Percentiles rank a stretch among this genome's conserved stretches.
Evolutionary conservation across 768 basidiomycete genomes (phyloP).

Genomic region (Pleurotus tuoliensis): DNA sequence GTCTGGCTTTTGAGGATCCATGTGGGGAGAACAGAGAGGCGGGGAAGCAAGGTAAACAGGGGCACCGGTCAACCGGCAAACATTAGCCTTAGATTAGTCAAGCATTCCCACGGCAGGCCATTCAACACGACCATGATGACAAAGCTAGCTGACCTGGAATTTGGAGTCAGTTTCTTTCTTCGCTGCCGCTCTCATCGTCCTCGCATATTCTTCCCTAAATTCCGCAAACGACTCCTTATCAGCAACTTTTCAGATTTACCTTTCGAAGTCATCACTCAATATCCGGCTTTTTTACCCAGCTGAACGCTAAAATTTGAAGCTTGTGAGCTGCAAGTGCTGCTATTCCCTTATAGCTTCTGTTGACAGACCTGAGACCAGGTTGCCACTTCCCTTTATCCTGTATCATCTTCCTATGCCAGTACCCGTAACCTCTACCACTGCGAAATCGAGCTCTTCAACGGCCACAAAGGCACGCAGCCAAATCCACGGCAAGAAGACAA

Average conservation of each 20-base stretch:
- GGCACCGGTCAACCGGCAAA: conserved; percentile 14
- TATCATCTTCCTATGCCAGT: conserved; percentile 15
- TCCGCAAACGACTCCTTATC: neutral
- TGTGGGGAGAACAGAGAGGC: conserved; percentile 12
- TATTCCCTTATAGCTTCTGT: conserved; percentile 3
- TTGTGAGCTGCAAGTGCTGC: neutral
- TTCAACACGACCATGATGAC: neutral
- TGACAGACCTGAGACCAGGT: conserved; percentile 12
- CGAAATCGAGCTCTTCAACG: conserved; percentile 23
- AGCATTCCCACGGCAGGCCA: neutral
- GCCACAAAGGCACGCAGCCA: conserved; percentile 30
- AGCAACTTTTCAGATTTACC: neutral
- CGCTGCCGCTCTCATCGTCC: conserved; percentile 3
- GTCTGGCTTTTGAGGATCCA: conserved; percentile 37
- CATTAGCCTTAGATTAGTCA: conserved; percentile 1
- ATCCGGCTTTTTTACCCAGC: neutral
- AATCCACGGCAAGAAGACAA: conserved; percentile 35
- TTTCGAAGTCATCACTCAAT: neutral
- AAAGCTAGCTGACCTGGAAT: neutral
- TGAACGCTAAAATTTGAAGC: neutral
- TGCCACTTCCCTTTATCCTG: no score
- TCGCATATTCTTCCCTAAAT: neutral
- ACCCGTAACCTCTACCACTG: conserved; percentile 30
- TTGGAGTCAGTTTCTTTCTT: conserved; percentile 6
- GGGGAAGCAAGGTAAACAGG: conserved; percentile 6